Conservation (phyloP, 108 stramenopile genomes). For the Nannochloropsis salina region DNA sequence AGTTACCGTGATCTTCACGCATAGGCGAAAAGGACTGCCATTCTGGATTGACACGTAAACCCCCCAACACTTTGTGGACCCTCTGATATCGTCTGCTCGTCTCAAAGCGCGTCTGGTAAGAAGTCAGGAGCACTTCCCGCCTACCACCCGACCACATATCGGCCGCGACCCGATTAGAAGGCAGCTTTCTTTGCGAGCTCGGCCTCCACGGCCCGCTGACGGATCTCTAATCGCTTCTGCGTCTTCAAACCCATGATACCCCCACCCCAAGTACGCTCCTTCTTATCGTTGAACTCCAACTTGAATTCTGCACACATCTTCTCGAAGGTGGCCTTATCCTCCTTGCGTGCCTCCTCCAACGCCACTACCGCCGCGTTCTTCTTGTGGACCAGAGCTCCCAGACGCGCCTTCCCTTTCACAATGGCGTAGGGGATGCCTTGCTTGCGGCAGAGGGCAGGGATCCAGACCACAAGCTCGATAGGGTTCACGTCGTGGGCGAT, state of each 20-base stretch:
- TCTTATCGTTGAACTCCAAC: conserved; percentile 94
- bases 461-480: conserved; percentile 96
- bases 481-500: conserved; percentile 99
- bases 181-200: conserved; percentile 96
- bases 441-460: conserved; percentile 98
- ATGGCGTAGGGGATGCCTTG: conserved; percentile 98
- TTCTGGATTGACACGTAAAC: too few species aligned
- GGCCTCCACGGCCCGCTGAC: conserved; percentile 81
- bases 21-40: too few species aligned
- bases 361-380: conserved; percentile 82
- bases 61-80: too few species aligned
- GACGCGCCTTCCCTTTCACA: conserved; percentile 98
- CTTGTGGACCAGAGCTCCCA: conserved; percentile 93
- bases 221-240: conserved; percentile 93
- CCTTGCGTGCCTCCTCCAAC: conserved; percentile 84
- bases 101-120: too few species aligned
- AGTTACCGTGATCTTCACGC: too few species aligned
- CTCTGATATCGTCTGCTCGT: too few species aligned
- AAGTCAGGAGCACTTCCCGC: too few species aligned
- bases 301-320: conserved; percentile 68
- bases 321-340: conserved; percentile 73
- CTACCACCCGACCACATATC: too few species aligned
- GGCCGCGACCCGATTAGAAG: conserved; percentile 49
- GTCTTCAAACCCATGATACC: conserved; percentile 99
- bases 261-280: conserved; percentile 93